Base-by-base conservation (phyloP, 345 rosid genomes). In the Salix purpurea region DNA sequence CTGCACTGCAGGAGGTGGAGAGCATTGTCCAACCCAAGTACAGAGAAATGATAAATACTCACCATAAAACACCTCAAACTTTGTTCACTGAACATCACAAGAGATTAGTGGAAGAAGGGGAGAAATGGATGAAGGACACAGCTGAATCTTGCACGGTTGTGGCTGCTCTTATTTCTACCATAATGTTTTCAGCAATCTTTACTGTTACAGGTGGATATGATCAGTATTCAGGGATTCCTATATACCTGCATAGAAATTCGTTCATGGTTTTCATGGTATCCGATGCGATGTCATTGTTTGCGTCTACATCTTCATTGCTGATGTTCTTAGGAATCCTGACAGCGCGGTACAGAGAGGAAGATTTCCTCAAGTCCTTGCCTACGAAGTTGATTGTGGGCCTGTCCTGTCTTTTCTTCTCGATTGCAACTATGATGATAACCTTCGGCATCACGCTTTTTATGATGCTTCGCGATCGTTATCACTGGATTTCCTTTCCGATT, bases 381-480 rank as follows among this genome's bases (percentile, higher is more conserved):
- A 83, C 76, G 2, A 79, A 74, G 74, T 40, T 91, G 83, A 90
- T 91, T 9, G 54, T 88, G 1, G 96, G 96, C 13, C 87, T 91
- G 26, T 87, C 89, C 1, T 65, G 86, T 64, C 87, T 91, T 23
- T 91, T 91, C 82, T 84, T 91, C 68, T 91, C 96, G 0, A 83
- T 91, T 54, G 91, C 88, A 58, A 86, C 92, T 0, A 91, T 91
- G 96, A 90, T 91, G 90, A 72, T 85, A 32, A 80, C 87, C 21
- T 91, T 87, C 70, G 89, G 86, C n/a, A 64, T 81, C 14, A 72
- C 91, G 6, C 79, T 91, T n/a, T 77, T 21, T 11, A 70, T 84
- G 23, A 44, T 85, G 40, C 79, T 89, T 50, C 76, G 32, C 4
- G 42, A 58, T 4, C 62, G 80, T 13, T 67, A 85, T 2, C 0